Evolutionary conservation across 768 basidiomycete species (phyloP).

Genomic region (Sporobolomyces roseus): DNA sequence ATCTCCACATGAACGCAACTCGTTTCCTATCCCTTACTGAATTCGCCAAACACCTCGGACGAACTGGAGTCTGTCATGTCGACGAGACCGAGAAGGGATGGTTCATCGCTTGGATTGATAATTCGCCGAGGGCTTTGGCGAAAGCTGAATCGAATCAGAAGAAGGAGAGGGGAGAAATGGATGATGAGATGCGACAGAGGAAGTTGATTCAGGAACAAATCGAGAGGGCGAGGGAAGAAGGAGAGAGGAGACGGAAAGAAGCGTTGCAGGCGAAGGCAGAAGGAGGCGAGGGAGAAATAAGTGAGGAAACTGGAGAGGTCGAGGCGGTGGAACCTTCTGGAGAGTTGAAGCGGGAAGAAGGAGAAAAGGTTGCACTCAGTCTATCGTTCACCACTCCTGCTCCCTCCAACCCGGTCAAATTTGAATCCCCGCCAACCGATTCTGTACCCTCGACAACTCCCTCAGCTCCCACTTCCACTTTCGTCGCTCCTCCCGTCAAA

Average conservation of each 20-base stretch:
- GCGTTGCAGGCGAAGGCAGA: not conserved
- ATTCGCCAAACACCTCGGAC: conserved; percentile 83
- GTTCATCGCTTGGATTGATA: conserved; percentile 97
- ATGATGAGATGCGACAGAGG: conserved; percentile 92
- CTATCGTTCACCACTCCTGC: conserved; percentile 24
- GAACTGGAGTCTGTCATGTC: conserved; percentile 78
- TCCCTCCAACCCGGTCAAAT: not conserved
- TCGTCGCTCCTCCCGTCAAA: conserved; percentile 39
- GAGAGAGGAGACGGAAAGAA: conserved; percentile 31
- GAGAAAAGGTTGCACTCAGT: conserved; percentile 36
- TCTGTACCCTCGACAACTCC: conserved; percentile 3
- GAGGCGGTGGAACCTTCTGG: conserved; percentile 29
- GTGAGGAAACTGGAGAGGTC: not conserved
- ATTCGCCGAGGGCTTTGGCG: conserved; percentile 84
- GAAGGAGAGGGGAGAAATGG: conserved; percentile 83
- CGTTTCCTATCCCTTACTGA: conserved; percentile 98
- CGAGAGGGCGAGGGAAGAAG: conserved; percentile 65
- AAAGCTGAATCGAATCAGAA: conserved; percentile 85
- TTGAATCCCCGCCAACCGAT: conserved; percentile 21
- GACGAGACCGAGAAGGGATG: conserved; percentile 99
- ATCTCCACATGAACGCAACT: conserved; percentile 97
- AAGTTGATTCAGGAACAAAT: conserved; percentile 88
- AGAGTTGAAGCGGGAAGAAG: conserved; percentile 37
- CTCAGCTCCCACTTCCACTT: conserved; percentile 11
- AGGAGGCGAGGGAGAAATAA: not conserved